Base-by-base conservation (phyloP, 2,329 filamentous ascomycete species). In the Aspergillus fischeri region DNA sequence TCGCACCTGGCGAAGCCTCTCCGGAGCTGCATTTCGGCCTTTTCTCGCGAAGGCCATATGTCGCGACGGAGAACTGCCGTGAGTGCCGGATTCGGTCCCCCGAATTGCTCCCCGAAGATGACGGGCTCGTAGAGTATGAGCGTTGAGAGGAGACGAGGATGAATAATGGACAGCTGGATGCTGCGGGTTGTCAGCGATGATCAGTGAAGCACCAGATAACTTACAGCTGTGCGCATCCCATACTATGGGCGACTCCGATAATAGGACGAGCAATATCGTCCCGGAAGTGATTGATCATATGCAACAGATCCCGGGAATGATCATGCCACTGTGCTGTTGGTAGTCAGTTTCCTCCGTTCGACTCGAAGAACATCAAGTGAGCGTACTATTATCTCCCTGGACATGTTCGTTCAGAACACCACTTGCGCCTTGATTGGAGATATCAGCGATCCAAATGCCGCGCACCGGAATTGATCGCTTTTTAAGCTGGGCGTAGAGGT, bases 191-290 rank as follows among this genome's bases (percentile, higher is more conserved):
- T 20, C 21, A 20, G n/a, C 17, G 11, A 21, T 25, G 20, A 27
- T 35, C 49, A 14, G 10, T 5, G 7, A 32, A 3, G 4, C 5
- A 20, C 6, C 20, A 9, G 17, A 47, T 29, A 8, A 53, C 58
- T 21, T 3, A 67, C 62, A 94, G 79, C 59, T 87, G 82, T 67
- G 82, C 83, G 64, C 81, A 90, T 63, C 91, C 92, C 78, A 93
- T 91, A 61, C 89, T 93, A 75, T 96, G 91, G n/a, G 88, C 91
- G 17, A 95, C 73, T 58, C 88, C 91, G 61, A 95, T 76, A 24
- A 96, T 77, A 1, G 91, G 91, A 25, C 66, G 64, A 14, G 68
- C 63, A 60, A 72, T 69, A 41, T 67, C 56, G 21, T 66, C 62
- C 8, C 67, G 58, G 49, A 69, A 70, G 25, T 66, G 56, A 48